Evolutionary conservation across 805 yeast genomes (phyloP).

Genomic region (Candida palmyrensis): DNA sequence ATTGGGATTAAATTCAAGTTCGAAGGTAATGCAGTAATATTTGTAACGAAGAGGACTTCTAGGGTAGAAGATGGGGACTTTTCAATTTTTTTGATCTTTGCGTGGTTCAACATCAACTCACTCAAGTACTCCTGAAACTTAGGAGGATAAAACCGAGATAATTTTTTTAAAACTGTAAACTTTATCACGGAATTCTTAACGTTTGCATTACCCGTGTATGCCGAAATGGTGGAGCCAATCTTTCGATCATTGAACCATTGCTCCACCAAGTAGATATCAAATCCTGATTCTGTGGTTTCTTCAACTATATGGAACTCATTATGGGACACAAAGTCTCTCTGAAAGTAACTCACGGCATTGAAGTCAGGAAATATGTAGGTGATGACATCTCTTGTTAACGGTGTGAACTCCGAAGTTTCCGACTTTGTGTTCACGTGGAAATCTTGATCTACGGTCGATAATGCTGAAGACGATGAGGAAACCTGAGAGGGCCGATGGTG

Average conservation of each 20-base stretch:
- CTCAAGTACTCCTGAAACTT: slow-evolving; percentile 56
- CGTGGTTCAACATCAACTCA: slow-evolving; percentile 60
- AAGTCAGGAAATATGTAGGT: slow-evolving; percentile 53
- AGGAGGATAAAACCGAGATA: slow-evolving; percentile 43
- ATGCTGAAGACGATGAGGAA: too few relatives aligned
- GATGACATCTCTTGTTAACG: slow-evolving; percentile 10
- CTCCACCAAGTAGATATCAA: slow-evolving; percentile 87
- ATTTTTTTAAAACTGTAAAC: slow-evolving; percentile 48
- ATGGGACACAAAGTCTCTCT: slow-evolving; percentile 27
- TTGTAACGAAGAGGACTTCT: slow-evolving; percentile 64
- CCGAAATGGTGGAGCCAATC: slow-evolving; percentile 62
- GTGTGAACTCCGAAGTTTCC: not conserved
- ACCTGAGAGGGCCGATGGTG: too few relatives aligned
- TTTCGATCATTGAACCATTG: slow-evolving; percentile 85
- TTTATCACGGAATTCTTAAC: slow-evolving; percentile 56
- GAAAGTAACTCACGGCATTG: slow-evolving; percentile 45
- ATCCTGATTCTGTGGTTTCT: slow-evolving; percentile 56
- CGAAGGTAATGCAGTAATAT: slow-evolving; percentile 76
- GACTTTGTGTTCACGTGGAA: not conserved
- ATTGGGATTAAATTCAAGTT: slow-evolving; percentile 67
- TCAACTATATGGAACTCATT: slow-evolving; percentile 39
- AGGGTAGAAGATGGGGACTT: slow-evolving; percentile 5
- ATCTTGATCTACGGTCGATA: not conserved
- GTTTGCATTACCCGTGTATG: slow-evolving; percentile 80
- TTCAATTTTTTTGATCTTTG: slow-evolving; percentile 58